Base-by-base conservation (phyloP, 75 land plant genomes). In the Sequoiadendron giganteum region DNA sequence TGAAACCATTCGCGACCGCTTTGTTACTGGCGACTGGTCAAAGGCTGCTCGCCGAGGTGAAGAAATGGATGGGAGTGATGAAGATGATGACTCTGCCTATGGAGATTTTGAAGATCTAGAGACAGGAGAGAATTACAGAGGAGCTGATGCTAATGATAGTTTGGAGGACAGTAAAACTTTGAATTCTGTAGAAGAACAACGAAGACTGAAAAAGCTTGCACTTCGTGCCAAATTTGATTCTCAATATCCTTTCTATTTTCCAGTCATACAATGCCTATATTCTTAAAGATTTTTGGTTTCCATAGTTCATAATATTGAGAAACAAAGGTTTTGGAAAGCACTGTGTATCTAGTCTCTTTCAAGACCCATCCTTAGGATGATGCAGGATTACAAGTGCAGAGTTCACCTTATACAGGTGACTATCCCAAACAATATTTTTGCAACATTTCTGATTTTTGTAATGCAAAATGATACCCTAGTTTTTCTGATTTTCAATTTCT, bases 21-120 rank as follows among this genome's bases (percentile, higher is more conserved):
- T 98, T 95, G 99, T 98, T 61, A 97, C 99, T 77, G 99, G 99
- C 52, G 96, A 95, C 84, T 97, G 99, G 99, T 90, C 90, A 56
- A 97, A 97, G 90, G 96, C 94, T 84, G 92, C 96, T 73, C 85
- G 19, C 18, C 88, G 97, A 88, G 91, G 91, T 84, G 90, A 90
- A 86, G 87, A 18, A 18, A 86, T 87, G 49, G 88, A 87, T 36
- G 88, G 85, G 28, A 89, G 87, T 65, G 88, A 42, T 86, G 93
- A 87, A 72, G 92, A 91, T 39, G 94, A 94, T 49, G 95, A 88
- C 85, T 72, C 87, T 78, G 93, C 88, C 3, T 94, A 89, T 89
- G 99, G 95, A 54, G 99, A 98, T 72, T 96, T 98, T 95, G 99
- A 98, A 92, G 99, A 98, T 88, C 79, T 98, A 77, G 99, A 98